A percentile compares a stretch with the other conserved stretches of the same genome.
Evolutionary conservation across 1,284 basidiomycete species (phyloP).

Genomic region (Psilocybe mexicana): DNA sequence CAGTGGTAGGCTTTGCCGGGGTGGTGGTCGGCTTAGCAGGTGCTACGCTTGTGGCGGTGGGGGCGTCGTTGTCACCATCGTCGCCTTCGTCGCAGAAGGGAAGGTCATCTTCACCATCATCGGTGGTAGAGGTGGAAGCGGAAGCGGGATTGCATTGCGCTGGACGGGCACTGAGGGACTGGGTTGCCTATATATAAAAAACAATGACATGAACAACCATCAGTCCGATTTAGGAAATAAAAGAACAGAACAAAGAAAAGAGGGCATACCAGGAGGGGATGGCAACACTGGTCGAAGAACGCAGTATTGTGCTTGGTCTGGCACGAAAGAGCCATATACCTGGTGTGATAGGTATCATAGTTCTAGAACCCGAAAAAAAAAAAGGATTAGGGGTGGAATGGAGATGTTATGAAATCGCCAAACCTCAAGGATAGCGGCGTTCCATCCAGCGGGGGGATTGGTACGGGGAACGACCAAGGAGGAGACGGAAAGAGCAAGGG

Average conservation of each 20-base stretch:
- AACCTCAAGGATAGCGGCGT: constrained; percentile 45
- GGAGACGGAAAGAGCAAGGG: constrained; percentile 45
- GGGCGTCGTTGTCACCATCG: constrained; percentile 23
- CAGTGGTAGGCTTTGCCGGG: constrained; percentile 15
- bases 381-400: constrained; percentile 4
- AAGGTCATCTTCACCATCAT: constrained; percentile 32
- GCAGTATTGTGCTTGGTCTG: constrained; percentile 58
- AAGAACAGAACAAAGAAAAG: constrained; percentile 1
- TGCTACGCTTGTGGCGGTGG: constrained; percentile 3
- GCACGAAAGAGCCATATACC: constrained; percentile 55
- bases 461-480: constrained; percentile 48
- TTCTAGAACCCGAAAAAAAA: constrained; percentile 32
- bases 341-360: constrained; percentile 65
- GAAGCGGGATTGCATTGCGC: constrained; percentile 46
- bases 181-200: constrained; percentile 34
- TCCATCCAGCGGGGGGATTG: constrained; percentile 45
- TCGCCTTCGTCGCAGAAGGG: constrained; percentile 26
- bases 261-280: constrained; percentile 46
- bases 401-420: not conserved
- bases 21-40: constrained; percentile 5
- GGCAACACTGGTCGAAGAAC: constrained; percentile 63
- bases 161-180: constrained; percentile 47
- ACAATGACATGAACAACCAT: constrained; percentile 3
- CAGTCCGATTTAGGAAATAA: not conserved
- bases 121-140: constrained; percentile 9